Evolutionary conservation across 371 early-diverging fungal species (phyloP), one percentile per base, ranked within the genome.

Genomic region (Sporodiniella umbellata): DNA sequence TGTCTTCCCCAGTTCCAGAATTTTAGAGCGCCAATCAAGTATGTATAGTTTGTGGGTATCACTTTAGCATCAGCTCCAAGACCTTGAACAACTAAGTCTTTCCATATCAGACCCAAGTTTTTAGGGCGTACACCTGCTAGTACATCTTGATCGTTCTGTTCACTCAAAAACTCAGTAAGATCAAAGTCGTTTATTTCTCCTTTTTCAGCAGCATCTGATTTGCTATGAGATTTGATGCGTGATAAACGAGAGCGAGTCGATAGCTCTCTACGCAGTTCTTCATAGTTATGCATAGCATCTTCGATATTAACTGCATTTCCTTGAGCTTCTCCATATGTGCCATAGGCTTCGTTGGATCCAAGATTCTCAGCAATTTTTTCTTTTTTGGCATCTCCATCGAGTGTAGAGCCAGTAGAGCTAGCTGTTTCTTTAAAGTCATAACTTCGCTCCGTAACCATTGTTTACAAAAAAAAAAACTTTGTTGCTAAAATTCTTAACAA

Each of bases 281-380:
- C 75, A 44, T 74, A 74, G 39, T 66, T 59, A 8, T 48, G 51
- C 54, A 70, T 67, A n/a, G 75, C 75, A 23, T 51, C 58, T 22
- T 75, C 68, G 33, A 72, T 68, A 31, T 75, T 65, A 43, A 75
- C 76, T 47, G 70, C 70, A 50, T 75, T 72, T 33, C 70, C 76
- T 10, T 49, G 52, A 18, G 56, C 48, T 62, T 75, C 76, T 44
- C 76, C 76, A 51, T 51, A 75, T 6, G 51, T 62, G 33, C 67
- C 67, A 12, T 4, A 4, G 30, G 30, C 30, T 7, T 28, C 4
- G 10, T 4, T 28, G 4, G 30, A 28, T 37, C 15, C 12, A 37
- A 37, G 6, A n/a, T 37, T 17, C 11, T 11, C n/a, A n/a, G n/a
- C n/a, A n/a, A n/a, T n/a, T n/a, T n/a, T n/a, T n/a, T n/a, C 7